A percentile compares a stretch with the other conserved stretches of the same genome.
Conservation (phyloP, 2,329 filamentous ascomycete genomes). For the Pseudogymnoascus sp. region DNA sequence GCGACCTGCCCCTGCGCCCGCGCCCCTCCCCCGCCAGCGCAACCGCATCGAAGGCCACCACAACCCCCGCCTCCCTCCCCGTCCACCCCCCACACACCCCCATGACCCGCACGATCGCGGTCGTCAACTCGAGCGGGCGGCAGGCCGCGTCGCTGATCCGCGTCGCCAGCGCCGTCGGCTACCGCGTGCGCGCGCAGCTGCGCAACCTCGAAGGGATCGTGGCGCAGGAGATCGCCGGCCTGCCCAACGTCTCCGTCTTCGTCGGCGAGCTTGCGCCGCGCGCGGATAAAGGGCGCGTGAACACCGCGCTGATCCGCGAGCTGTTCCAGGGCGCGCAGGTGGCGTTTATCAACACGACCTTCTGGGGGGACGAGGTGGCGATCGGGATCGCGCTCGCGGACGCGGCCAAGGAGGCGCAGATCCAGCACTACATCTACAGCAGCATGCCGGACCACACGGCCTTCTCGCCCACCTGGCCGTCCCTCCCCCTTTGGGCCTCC, state of each 20-base stretch:
- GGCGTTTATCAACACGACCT: conserved; percentile 96
- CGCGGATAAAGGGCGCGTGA: conserved; percentile 54
- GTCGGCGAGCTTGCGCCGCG: conserved; percentile 51
- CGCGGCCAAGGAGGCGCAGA: conserved; percentile 72
- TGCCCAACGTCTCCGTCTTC: conserved; percentile 65
- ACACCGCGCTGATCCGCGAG: conserved; percentile 61
- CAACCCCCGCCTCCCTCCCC: background rate
- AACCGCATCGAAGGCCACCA: background rate
- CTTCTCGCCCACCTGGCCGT: conserved; percentile 68
- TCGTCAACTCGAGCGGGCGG: conserved; percentile 92
- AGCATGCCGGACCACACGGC: conserved; percentile 92
- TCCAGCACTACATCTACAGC: conserved; percentile 91
- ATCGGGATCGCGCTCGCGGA: conserved; percentile 86
- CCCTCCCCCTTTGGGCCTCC: conserved; percentile 80
- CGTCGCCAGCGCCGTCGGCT: conserved; percentile 87
- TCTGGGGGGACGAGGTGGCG: conserved; percentile 87
- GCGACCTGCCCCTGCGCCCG: background rate
- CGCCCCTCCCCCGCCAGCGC: background rate
- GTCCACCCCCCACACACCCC: background rate
- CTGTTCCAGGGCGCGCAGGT: conserved; percentile 79
- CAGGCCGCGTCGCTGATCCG: conserved; percentile 94
- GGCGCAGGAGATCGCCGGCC: conserved; percentile 71
- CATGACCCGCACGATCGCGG: conserved; percentile 57
- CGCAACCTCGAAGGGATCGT: conserved; percentile 81
- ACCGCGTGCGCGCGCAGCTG: conserved; percentile 85